Base-by-base conservation (phyloP, 306 rosid species). In the Quercus rubra region DNA sequence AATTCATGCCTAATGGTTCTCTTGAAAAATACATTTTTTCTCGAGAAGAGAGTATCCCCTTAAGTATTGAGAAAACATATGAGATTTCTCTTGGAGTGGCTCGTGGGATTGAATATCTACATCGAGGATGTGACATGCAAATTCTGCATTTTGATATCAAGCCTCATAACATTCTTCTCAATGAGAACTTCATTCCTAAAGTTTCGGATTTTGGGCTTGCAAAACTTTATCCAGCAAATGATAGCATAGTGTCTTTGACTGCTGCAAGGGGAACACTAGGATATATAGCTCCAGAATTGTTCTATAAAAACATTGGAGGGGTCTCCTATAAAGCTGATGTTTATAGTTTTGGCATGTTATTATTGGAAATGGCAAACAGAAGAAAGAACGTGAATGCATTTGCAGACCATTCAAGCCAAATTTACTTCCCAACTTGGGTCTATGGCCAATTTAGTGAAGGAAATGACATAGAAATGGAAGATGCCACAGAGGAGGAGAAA, bases 1-100 rank as follows among this genome's bases (percentile, higher is more conserved):
- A 83, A 28, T 83, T 28, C 38, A 83, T 83, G 83, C 20, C 80
- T 18, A 78, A 74, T 78, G 75, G 83, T 0, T 83, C 86, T 7
- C 55, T 83, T 1, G 83, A 79, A 38, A 83, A 70, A 62, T 75
- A 71, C 35, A 61, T 83, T 14, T 83, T 79, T 23, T 57, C 70
- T 0, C 25, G 18, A 17, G 75, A 75, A 62, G 46, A 14, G 5
- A 70, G 12, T 25, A 18, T 28, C 0, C n/a, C 17, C 20, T 30
- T 79, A 11, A 79, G 49, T 11, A 33, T 23, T 5, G 66, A 71
- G 1, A 75, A 75, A 52, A 67, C 15, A 49, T 69, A 17, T 52
- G 70, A 68, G 4, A 78, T 83, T 14, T 68, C 82, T 12, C 57
- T 82, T 28, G 76, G 66, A 67, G 35, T 82, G 12, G 85, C 79